Evolutionary conservation across 768 basidiomycete species (phyloP).

Genomic region (Phlebiopsis gigantea): DNA sequence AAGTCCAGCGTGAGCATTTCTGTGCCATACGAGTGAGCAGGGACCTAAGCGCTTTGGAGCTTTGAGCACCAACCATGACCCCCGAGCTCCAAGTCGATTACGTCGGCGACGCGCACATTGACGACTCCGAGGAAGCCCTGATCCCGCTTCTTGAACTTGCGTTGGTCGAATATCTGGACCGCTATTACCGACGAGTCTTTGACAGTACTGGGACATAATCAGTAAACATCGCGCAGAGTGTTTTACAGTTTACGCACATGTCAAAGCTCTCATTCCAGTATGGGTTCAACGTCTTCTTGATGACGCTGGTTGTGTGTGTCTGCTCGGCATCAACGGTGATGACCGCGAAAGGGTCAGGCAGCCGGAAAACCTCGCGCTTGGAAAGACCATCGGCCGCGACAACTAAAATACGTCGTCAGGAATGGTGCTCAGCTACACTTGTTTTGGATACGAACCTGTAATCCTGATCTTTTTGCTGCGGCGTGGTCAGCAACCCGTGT

Average conservation of each 20-base stretch:
- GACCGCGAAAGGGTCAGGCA: slow-evolving; percentile 97
- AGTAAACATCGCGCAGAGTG: neutral
- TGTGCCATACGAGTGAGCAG: slow-evolving; percentile 2
- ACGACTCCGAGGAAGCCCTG: slow-evolving; percentile 98
- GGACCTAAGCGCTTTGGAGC: neutral
- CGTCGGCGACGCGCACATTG: slow-evolving; percentile 87
- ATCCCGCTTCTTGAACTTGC: slow-evolving; percentile 97
- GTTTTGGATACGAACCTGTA: slow-evolving; percentile 45
- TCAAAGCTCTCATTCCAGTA: slow-evolving; percentile 99
- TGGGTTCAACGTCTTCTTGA: slow-evolving; percentile 92
- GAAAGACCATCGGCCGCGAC: slow-evolving; percentile 93
- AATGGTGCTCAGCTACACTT: neutral
- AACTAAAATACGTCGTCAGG: slow-evolving; percentile 45
- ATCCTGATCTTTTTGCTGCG: slow-evolving; percentile 72
- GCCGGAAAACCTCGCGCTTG: slow-evolving; percentile 92
- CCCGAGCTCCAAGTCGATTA: slow-evolving; percentile 85
- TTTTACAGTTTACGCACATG: slow-evolving; percentile 51
- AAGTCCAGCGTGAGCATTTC: slow-evolving; percentile 97
- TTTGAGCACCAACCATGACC: slow-evolving; percentile 73
- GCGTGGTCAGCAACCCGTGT: slow-evolving; percentile 14
- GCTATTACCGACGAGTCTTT: slow-evolving; percentile 98
- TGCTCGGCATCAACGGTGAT: slow-evolving; percentile 98
- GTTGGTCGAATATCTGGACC: slow-evolving; percentile 98
- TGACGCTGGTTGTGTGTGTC: slow-evolving; percentile 94
- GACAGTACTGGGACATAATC: slow-evolving; percentile 57